Evolutionary conservation across 2,329 filamentous ascomycete species (phyloP).

Genomic region (Colletotrichum gigasporum): DNA sequence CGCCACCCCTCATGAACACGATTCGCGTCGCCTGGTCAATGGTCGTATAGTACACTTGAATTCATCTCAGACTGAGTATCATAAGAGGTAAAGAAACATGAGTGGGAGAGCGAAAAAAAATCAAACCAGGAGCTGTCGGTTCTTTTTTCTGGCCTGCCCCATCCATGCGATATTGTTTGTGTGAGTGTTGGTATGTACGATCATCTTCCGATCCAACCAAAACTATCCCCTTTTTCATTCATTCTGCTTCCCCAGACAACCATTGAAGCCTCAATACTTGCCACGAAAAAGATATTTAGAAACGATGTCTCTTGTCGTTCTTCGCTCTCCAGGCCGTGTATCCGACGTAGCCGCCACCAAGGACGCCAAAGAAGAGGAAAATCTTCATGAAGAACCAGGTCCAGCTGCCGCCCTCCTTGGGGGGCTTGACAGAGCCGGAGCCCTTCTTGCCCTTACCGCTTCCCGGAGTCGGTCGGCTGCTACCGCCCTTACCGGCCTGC

Average conservation of each 20-base stretch:
- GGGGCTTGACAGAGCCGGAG: constrained; percentile 49
- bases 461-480: constrained; percentile 42
- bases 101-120: background rate
- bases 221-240: background rate
- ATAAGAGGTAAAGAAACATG: constrained; percentile 16
- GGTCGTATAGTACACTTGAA: constrained; percentile 27
- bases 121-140: constrained; percentile 3
- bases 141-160: constrained; percentile 5
- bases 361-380: constrained; percentile 75
- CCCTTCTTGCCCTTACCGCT: constrained; percentile 35
- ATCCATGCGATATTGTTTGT: constrained; percentile 18
- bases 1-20: no score
- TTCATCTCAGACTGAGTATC: constrained; percentile 28
- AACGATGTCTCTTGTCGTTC: constrained; percentile 67
- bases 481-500: constrained; percentile 44
- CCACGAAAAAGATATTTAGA: constrained; percentile 54
- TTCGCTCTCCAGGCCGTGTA: constrained; percentile 84
- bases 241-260: background rate
- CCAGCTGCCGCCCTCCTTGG: constrained; percentile 62
- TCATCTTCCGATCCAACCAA: constrained; percentile 9
- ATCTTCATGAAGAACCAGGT: constrained; percentile 81
- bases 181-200: constrained; percentile 27
- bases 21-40: background rate
- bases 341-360: constrained; percentile 83
- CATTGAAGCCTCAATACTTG: background rate